Conservation (phyloP, 2,329 filamentous ascomycete genomes). For the Nemania sp. region DNA sequence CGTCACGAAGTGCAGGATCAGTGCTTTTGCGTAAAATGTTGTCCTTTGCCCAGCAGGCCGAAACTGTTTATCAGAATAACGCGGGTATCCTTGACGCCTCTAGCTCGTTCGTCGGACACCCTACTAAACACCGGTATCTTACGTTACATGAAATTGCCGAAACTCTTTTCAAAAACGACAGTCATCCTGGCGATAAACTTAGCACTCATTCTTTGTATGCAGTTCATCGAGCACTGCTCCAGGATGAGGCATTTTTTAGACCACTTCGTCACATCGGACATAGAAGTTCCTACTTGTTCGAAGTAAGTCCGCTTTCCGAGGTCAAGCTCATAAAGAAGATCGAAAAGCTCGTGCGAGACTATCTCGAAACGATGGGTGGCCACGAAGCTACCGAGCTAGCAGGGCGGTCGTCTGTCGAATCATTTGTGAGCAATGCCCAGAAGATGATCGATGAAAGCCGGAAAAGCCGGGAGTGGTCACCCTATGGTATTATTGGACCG, state of each 20-base stretch:
- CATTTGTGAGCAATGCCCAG: conserved; percentile 55
- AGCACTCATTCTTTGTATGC: conserved; percentile 63
- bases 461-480: conserved; percentile 51
- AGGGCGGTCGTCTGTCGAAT: neutral
- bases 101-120: conserved; percentile 45
- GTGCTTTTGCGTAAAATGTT: conserved; percentile 52
- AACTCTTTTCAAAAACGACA: conserved; percentile 44
- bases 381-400: neutral
- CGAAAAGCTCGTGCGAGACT: conserved; percentile 56
- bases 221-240: conserved; percentile 66
- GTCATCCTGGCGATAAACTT: conserved; percentile 45
- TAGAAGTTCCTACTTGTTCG: conserved; percentile 61
- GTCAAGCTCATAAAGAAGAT: conserved; percentile 55
- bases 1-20: conserved; percentile 48
- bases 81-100: conserved; percentile 53
- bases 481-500: conserved; percentile 53
- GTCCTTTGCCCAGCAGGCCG: conserved; percentile 47
- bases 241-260: conserved; percentile 64
- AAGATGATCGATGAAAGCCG: conserved; percentile 56
- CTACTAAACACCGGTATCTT: conserved; percentile 47
- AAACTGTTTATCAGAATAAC: conserved; percentile 52
- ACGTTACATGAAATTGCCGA: conserved; percentile 56
- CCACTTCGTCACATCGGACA: conserved; percentile 52
- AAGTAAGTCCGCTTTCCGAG: conserved; percentile 61
- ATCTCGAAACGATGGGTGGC: conserved; percentile 47